These are phyloP conservation scores for Lupinus albus DNA, from an alignment of 306 rosid genomes.

Conservation along the genomic window DNA sequence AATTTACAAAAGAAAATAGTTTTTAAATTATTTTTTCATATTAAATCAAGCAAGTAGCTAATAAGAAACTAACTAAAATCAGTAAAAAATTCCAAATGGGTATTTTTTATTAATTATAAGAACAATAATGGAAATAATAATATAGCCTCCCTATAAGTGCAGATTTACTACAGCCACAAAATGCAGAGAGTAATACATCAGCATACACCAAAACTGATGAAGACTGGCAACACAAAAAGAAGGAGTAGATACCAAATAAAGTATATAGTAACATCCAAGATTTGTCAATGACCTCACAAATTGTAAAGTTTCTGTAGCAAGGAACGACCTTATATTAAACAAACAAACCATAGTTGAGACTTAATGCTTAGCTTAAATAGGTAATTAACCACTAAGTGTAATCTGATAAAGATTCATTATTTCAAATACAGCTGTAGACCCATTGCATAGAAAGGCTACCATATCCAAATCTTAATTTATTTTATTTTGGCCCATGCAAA, in stretches of 20 bases:
- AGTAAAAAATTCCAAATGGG: slow-evolving; percentile 34
- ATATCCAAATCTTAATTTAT: background rate
- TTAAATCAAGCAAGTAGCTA: slow-evolving; percentile 42
- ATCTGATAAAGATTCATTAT: slow-evolving; percentile 38
- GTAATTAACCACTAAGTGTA: slow-evolving; percentile 28
- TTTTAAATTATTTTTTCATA: slow-evolving; percentile 24
- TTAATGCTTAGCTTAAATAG: slow-evolving; percentile 41
- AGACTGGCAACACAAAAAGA: slow-evolving; percentile 40
- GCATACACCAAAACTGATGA: slow-evolving; percentile 46
- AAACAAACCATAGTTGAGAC: slow-evolving; percentile 31
- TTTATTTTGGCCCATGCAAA: slow-evolving; percentile 8
- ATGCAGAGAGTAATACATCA: slow-evolving; percentile 37
- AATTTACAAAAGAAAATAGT: background rate
- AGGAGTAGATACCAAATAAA: slow-evolving; percentile 35
- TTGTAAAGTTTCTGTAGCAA: slow-evolving; percentile 23
- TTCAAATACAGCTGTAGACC: slow-evolving; percentile 40
- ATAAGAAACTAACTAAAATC: slow-evolving; percentile 17
- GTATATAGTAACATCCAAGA: slow-evolving; percentile 39
- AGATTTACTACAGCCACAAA: slow-evolving; percentile 37
- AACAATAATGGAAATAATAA: slow-evolving; percentile 38
- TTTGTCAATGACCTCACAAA: slow-evolving; percentile 41
- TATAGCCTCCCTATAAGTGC: background rate
- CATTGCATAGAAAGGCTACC: slow-evolving; percentile 32
- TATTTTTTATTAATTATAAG: background rate
- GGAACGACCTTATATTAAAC: background rate